phyloP scores from a whole-genome alignment of 1,284 basidiomycete species.

The Coriolopsis trogii region DNA sequence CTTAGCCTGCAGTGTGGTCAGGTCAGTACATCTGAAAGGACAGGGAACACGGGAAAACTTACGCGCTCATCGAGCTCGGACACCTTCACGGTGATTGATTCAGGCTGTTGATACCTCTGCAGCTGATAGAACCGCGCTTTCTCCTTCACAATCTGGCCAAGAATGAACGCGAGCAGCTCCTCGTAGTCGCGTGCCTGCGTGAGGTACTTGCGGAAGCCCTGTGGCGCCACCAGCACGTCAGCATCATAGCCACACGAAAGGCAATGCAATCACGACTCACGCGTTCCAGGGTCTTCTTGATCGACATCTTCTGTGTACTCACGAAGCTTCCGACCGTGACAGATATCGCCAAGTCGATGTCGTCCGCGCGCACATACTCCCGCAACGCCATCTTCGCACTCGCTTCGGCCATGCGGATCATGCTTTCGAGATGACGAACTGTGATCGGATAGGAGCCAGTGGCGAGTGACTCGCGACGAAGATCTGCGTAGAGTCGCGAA shows the following conservation, averaged over 20 bases:
- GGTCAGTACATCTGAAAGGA: not conserved
- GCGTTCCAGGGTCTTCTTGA: conserved; percentile 96
- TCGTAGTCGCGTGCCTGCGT: conserved; percentile 94
- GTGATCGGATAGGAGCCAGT: conserved; percentile 99
- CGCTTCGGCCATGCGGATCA: conserved; percentile 99
- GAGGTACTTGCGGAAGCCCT: conserved; percentile 97
- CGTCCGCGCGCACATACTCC: conserved; percentile 94
- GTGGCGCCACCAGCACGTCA: conserved; percentile 12
- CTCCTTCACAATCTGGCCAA: conserved; percentile 95
- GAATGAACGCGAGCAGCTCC: conserved; percentile 92
- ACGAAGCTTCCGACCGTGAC: conserved; percentile 96
- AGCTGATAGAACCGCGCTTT: conserved; percentile 85
- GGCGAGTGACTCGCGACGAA: conserved; percentile 93
- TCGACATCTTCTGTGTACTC: conserved; percentile 95
- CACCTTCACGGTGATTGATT: conserved; percentile 73
- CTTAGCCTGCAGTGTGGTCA: conserved; percentile 63
- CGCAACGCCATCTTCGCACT: conserved; percentile 98
- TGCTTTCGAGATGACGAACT: conserved; percentile 96
- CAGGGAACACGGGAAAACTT: conserved; percentile 33
- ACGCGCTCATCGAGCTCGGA: conserved; percentile 84
- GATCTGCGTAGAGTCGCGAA: conserved; percentile 92
- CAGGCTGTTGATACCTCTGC: conserved; percentile 77
- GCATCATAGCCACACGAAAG: not conserved
- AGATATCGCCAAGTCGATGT: conserved; percentile 97
- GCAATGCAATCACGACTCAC: conserved; percentile 51